Conservation (phyloP, 768 basidiomycete genomes). For the Royoungia palumana region DNA sequence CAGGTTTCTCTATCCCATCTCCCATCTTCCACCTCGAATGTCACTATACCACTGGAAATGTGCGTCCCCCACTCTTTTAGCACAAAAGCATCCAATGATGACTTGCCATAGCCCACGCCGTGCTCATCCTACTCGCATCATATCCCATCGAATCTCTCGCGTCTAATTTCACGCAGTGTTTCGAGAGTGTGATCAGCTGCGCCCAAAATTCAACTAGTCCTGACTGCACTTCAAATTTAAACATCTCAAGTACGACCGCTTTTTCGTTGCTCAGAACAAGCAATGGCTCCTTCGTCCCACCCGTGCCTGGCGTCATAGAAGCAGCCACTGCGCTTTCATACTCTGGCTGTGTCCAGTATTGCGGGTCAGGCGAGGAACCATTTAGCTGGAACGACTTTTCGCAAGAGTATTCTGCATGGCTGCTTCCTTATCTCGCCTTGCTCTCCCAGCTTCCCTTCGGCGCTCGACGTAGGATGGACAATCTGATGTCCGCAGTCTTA, state of each 20-base stretch:
- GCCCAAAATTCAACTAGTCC: neutral
- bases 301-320: neutral
- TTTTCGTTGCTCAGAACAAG: slow-evolving; percentile 16
- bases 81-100: neutral
- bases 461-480: slow-evolving; percentile 36
- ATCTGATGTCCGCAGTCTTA: slow-evolving; percentile 41
- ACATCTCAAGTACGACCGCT: slow-evolving; percentile 5
- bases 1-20: neutral
- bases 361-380: slow-evolving; percentile 10
- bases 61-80: neutral
- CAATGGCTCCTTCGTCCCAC: neutral
- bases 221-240: slow-evolving; percentile 1
- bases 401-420: slow-evolving; percentile 43
- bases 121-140: neutral
- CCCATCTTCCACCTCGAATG: slow-evolving; percentile 7
- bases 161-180: slow-evolving; percentile 12
- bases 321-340: slow-evolving; percentile 12
- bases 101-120: neutral
- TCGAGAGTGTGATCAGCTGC: slow-evolving; percentile 2
- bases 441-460: slow-evolving; percentile 50
- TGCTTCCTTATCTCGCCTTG: slow-evolving; percentile 47
- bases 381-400: slow-evolving; percentile 26
- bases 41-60: neutral
- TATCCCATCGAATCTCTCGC: neutral
- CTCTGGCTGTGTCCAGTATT: neutral